Evolutionary conservation across 176 grass and related monocot species (phyloP).

Genomic region (Oryza punctata): DNA sequence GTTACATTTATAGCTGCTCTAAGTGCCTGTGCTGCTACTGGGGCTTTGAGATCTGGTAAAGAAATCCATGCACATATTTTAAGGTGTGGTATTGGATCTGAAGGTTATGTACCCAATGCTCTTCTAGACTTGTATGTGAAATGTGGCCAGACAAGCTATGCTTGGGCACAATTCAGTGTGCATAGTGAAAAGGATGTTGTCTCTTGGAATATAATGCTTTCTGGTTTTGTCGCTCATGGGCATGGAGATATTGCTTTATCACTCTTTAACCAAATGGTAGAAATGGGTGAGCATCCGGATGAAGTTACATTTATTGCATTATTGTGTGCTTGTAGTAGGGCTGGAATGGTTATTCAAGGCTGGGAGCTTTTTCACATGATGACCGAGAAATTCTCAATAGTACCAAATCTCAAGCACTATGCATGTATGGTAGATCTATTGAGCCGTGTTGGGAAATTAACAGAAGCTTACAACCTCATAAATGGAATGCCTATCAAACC

Average conservation of each 20-base stretch:
- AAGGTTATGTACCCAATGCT: slow-evolving; percentile 77
- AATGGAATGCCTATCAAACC: slow-evolving; percentile 71
- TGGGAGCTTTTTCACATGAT: slow-evolving; percentile 72
- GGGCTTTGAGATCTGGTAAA: slow-evolving; percentile 72
- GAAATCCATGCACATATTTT: slow-evolving; percentile 89
- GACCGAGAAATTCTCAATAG: slow-evolving; percentile 63
- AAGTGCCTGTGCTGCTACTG: slow-evolving; percentile 73
- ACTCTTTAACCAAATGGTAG: slow-evolving; percentile 73
- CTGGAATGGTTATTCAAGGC: slow-evolving; percentile 81
- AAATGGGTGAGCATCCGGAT: slow-evolving; percentile 69
- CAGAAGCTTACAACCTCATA: slow-evolving; percentile 76
- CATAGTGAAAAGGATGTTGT: slow-evolving; percentile 70
- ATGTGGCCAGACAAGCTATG: slow-evolving; percentile 77
- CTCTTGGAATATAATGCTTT: slow-evolving; percentile 92
- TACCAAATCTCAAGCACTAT: slow-evolving; percentile 92
- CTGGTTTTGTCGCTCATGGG: slow-evolving; percentile 69
- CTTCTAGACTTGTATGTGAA: slow-evolving; percentile 89
- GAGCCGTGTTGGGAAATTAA: slow-evolving; percentile 68
- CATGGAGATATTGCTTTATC: slow-evolving; percentile 56
- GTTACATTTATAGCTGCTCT: slow-evolving; percentile 75
- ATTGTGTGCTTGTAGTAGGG: slow-evolving; percentile 80
- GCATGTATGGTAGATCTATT: slow-evolving; percentile 96
- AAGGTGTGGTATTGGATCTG: slow-evolving; percentile 58
- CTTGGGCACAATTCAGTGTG: slow-evolving; percentile 70
- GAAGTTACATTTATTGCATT: slow-evolving; percentile 83